Percentiles rank a stretch among this genome's conserved stretches.
Evolutionary conservation across 2,329 filamentous ascomycete species (phyloP).

Genomic region (Aspergillus fischeri): DNA sequence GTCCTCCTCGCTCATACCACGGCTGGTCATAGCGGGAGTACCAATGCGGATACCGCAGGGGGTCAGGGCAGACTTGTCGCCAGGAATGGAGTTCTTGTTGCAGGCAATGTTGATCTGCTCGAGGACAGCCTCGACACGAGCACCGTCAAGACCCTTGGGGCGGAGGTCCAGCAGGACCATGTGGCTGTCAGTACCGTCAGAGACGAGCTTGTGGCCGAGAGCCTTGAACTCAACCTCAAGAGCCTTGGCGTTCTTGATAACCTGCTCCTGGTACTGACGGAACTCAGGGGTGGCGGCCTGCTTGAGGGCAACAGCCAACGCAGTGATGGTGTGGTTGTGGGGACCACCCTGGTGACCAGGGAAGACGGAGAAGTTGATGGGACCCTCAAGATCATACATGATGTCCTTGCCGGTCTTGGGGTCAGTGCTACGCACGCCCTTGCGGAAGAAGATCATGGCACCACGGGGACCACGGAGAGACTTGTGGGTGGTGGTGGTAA

Average conservation of each 20-base stretch:
- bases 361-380: conserved; percentile 96
- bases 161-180: conserved; percentile 90
- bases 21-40: conserved; percentile 93
- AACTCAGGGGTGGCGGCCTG: conserved; percentile 89
- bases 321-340: conserved; percentile 98
- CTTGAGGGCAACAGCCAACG: conserved; percentile 87
- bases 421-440: conserved; percentile 78
- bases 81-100: conserved; percentile 99
- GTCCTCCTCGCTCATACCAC: conserved; percentile 87
- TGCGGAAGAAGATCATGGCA: conserved; percentile 98
- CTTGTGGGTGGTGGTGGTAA: conserved; percentile 98
- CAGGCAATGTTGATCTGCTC: conserved; percentile 98
- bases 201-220: conserved; percentile 78
- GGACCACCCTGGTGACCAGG: conserved; percentile 96
- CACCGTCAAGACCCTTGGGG: conserved; percentile 80
- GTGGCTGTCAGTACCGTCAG: conserved; percentile 95
- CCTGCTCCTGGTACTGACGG: conserved; percentile 84
- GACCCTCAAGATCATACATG: conserved; percentile 83
- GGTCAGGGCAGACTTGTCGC: conserved; percentile 94
- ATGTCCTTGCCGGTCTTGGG: conserved; percentile 81
- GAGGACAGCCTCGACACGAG: conserved; percentile 88
- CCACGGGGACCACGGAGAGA: conserved; percentile 90
- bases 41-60: conserved; percentile 94
- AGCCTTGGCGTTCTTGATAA: conserved; percentile 85
- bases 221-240: conserved; percentile 70